These are phyloP conservation scores for Rubus parviflorus DNA, from an alignment of 306 rosid genomes.

Conservation along the genomic window DNA sequence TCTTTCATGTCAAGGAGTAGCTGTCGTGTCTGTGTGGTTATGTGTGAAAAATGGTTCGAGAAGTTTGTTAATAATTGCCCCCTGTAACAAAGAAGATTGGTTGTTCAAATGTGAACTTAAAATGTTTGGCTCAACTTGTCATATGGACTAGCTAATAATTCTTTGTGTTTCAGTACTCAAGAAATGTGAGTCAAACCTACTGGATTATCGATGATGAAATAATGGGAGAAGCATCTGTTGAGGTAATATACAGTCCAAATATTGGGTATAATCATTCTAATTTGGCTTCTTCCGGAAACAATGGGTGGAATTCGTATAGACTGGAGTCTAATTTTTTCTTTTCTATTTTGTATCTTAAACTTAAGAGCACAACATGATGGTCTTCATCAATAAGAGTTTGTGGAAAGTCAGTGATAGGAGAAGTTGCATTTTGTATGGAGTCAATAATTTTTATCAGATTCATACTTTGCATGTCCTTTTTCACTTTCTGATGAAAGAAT, in stretches of 20 bases:
- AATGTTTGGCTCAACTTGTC: neutral
- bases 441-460: neutral
- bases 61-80: neutral
- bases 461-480: neutral
- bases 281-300: constrained; percentile 21
- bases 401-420: neutral
- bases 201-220: constrained; percentile 96
- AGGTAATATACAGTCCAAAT: constrained; percentile 50
- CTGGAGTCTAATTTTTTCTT: neutral
- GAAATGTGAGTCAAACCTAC: constrained; percentile 93
- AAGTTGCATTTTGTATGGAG: neutral
- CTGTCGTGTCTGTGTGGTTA: neutral
- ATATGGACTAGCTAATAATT: constrained; percentile 1
- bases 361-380: neutral
- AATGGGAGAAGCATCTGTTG: constrained; percentile 96
- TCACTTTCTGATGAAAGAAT: neutral
- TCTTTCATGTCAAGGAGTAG: neutral
- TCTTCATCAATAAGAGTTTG: neutral
- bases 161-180: constrained; percentile 72
- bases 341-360: neutral
- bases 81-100: neutral
- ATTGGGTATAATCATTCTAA: constrained; percentile 15
- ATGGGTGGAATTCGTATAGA: constrained; percentile 14
- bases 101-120: neutral
- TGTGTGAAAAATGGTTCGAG: neutral